Conservation (phyloP, 169 alveolate species). For the Plasmodium ovale region DNA sequence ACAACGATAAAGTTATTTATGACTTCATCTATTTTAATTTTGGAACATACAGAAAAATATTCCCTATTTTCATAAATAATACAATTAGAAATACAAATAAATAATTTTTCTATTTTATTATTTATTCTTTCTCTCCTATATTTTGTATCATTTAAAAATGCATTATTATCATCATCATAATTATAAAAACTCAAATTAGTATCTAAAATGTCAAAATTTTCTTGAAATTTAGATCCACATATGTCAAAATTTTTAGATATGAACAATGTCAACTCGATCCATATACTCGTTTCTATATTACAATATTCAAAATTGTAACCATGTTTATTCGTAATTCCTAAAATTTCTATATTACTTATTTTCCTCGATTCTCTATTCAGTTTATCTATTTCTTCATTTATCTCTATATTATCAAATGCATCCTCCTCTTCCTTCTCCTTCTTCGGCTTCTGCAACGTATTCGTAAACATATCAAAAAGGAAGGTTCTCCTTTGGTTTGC, state of each 20-base stretch:
- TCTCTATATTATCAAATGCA: slow-evolving; percentile 11
- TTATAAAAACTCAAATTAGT: slow-evolving; percentile 26
- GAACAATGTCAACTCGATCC: slow-evolving; percentile 71
- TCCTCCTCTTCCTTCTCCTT: slow-evolving; percentile 35
- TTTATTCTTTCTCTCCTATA: slow-evolving; percentile 49
- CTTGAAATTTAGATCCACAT: slow-evolving; percentile 55
- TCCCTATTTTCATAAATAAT: slow-evolving; percentile 58
- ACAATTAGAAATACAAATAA: slow-evolving; percentile 58
- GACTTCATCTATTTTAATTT: slow-evolving; percentile 55
- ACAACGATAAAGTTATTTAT: slow-evolving; percentile 65
- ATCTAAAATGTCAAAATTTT: slow-evolving; percentile 69
- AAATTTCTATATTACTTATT: slow-evolving; percentile 2
- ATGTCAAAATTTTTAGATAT: slow-evolving; percentile 58
- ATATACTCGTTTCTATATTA: slow-evolving; percentile 75
- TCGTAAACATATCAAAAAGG: slow-evolving; percentile 58
- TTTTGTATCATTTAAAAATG: slow-evolving; percentile 73
- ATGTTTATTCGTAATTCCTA: slow-evolving; percentile 63
- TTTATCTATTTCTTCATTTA: slow-evolving; percentile 70
- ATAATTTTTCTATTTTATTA: slow-evolving; percentile 64
- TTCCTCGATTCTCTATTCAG: slow-evolving; percentile 22
- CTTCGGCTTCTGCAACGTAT: slow-evolving; percentile 53
- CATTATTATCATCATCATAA: slow-evolving; percentile 43
- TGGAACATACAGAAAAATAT: slow-evolving; percentile 53
- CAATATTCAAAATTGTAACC: slow-evolving; percentile 62
- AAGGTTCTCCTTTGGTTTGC: slow-evolving; percentile 9